Conservation (phyloP, 768 basidiomycete genomes). For the Butyriboletus loyo region DNA sequence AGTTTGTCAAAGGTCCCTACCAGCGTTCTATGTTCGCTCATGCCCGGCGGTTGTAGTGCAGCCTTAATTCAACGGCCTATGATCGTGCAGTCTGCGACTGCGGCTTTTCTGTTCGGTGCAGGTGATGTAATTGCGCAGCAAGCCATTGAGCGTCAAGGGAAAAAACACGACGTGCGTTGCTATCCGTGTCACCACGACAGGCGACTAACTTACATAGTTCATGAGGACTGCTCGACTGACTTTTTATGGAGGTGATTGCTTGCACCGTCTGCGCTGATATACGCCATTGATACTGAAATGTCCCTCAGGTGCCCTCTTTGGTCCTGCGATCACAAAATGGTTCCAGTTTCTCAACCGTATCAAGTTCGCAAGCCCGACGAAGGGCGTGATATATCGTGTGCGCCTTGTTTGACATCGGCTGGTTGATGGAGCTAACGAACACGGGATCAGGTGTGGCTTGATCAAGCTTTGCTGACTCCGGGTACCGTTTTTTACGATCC, state of each 20-base stretch:
- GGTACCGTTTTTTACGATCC: constrained; percentile 33
- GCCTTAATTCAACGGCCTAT: constrained; percentile 61
- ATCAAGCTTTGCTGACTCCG: constrained; percentile 78
- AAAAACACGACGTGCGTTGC: constrained; percentile 67
- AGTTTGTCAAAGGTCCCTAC: constrained; percentile 26
- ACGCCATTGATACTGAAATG: neutral
- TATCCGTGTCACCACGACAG: neutral
- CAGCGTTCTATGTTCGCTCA: neutral
- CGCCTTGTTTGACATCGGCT: constrained; percentile 15
- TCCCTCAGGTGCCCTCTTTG: constrained; percentile 62
- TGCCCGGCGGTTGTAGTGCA: constrained; percentile 43
- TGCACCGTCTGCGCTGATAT: neutral
- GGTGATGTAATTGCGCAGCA: constrained; percentile 89
- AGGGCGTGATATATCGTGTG: constrained; percentile 61
- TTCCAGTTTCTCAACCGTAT: constrained; percentile 69
- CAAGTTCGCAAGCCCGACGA: constrained; percentile 60
- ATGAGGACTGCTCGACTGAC: constrained; percentile 60
- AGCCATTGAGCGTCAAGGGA: constrained; percentile 67
- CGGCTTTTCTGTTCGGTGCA: constrained; percentile 63
- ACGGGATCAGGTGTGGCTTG: constrained; percentile 63
- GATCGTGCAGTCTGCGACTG: constrained; percentile 58
- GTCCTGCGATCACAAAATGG: constrained; percentile 82
- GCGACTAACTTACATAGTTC: constrained; percentile 36
- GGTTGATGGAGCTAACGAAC: neutral
- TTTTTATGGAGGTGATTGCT: constrained; percentile 63